These are phyloP conservation scores for Glycyrrhiza uralensis DNA, from an alignment of 306 rosid species.

Conservation along the genomic window DNA sequence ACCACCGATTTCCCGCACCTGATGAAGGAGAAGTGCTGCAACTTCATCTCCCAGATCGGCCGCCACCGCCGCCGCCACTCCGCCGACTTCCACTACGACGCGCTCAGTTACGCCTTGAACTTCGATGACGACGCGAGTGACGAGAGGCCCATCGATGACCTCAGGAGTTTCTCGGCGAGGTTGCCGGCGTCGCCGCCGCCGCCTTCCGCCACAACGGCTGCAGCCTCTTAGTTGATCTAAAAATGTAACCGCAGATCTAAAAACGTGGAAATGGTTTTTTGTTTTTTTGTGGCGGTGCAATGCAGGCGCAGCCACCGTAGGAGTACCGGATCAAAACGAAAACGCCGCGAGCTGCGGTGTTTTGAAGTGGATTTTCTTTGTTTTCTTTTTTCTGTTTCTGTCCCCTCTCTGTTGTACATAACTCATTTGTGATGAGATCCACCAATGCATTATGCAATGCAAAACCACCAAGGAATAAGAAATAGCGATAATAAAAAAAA, in stretches of 20 bases:
- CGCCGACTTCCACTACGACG: slow-evolving; percentile 69
- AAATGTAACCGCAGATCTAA: slow-evolving; percentile 20
- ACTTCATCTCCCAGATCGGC: slow-evolving; percentile 46
- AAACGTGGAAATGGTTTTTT: background rate
- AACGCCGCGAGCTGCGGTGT: background rate
- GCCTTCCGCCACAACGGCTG: background rate
- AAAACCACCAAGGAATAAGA: slow-evolving; percentile 12
- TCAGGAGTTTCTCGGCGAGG: slow-evolving; percentile 48
- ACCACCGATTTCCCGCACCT: slow-evolving; percentile 38
- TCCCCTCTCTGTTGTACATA: slow-evolving; percentile 1
- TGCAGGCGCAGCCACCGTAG: background rate
- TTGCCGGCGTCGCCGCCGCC: slow-evolving; percentile 45
- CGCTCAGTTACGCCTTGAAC: slow-evolving; percentile 60
- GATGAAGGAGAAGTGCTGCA: slow-evolving; percentile 44
- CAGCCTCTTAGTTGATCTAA: slow-evolving; percentile 20
- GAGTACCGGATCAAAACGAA: background rate
- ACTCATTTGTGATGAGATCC: slow-evolving; percentile 20
- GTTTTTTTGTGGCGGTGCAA: background rate
- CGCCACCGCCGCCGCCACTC: slow-evolving; percentile 59
- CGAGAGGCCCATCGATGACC: slow-evolving; percentile 30
- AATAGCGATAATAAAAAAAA: too few species aligned
- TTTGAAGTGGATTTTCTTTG: background rate
- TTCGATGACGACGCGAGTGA: slow-evolving; percentile 54
- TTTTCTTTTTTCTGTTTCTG: background rate
- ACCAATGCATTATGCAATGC: background rate